Base-by-base conservation (phyloP, 164 flowering plant species). In the Vitis riparia region DNA sequence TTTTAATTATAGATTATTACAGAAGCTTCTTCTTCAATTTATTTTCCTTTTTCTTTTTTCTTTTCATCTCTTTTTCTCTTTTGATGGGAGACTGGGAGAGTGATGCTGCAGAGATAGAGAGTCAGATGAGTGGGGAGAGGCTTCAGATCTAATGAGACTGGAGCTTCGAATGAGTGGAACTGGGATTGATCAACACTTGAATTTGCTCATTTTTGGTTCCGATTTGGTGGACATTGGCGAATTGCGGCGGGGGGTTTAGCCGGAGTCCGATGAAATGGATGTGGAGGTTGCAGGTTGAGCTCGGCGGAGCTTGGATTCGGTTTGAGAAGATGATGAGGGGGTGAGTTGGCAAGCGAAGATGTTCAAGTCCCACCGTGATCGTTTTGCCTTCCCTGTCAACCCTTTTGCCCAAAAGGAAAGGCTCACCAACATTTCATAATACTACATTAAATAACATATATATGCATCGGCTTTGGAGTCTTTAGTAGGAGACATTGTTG, bases 321-420 rank as follows among this genome's bases (percentile, higher is more conserved):
- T 47, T 63, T 44, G 59, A 11, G 60, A 52, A 49, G 55, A 76
- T 69, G 80, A 8, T 49, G 57, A 59, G 51, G 57, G 57, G 51
- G 53, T 78, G 79, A 72, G 66, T 73, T 57, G 37, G 55, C 10
- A 48, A 59, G 77, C 5, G 71, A 87, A 75, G 76, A 91, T 91
- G 98, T 94, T 91, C 79, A 84, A 80, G 87, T 69, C 94, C 87
- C 87, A 84, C 73, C 85, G 83, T 75, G 84, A 77, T 75, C 86
- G 84, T 2, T 32, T 32, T 32, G 3, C 6, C 37, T 3, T 32
- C 6, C 6, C 37, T 32, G 3, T 32, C 37, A 32, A 5, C 23
- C 1, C 1, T 19, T 19, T 19, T 19, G 23, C 23, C 23, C 23
- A 19, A n/a, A n/a, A n/a, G n/a, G n/a, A n/a, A n/a, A n/a, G n/a